Evolutionary conservation across 202 grass and related monocot genomes (phyloP), one percentile per base, ranked within the genome.

Genomic region (Dendrocalamus latiflorus): DNA sequence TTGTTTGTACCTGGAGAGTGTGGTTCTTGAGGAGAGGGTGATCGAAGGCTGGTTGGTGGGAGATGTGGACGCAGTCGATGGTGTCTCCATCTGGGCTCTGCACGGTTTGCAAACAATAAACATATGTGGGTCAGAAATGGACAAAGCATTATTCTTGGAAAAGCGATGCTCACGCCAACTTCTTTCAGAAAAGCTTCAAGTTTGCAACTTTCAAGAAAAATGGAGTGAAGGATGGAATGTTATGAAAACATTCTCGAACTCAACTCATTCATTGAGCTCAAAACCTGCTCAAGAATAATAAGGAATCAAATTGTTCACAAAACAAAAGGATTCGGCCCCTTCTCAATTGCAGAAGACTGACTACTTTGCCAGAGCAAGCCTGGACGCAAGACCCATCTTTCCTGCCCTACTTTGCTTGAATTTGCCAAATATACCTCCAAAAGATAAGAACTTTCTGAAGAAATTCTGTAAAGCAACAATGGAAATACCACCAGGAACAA

Each of bases 21-120:
- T 96, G 88, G 64, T 91, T 89, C 60, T 83, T 91, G 74, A 96
- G 90, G 51, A 89, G 80, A 68, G 93, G 90, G 50, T 96, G 93
- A 81, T 96, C 90, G 41, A 96, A 87, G 21, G 93, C 88, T 9
- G 90, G 90, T 77, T 96, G 88, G 24, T 87, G 81, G 77, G 81
- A 89, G 62, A 86, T 78, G 44, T 79, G 79, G 43, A 94, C 93
- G 74, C 90, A 90, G 60, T 95, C 90, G 54, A 90, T 92, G 69
- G 82, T 92, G 84, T 95, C 90, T 48, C 83, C 90, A 84, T 95
- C 85, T 72, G 86, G 70, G 43, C 93, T 88, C 90, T 95, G 71
- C 65, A 74, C 7, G 47, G 56, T 77, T 72, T 60, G 18, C 39
- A 61, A 22, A 72, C 25, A 65, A 10, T 15, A 57, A 76, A 6